Evolutionary conservation across 306 rosid genomes (phyloP), one percentile per base, ranked within the genome.

Genomic region (Cucumis hystrix): DNA sequence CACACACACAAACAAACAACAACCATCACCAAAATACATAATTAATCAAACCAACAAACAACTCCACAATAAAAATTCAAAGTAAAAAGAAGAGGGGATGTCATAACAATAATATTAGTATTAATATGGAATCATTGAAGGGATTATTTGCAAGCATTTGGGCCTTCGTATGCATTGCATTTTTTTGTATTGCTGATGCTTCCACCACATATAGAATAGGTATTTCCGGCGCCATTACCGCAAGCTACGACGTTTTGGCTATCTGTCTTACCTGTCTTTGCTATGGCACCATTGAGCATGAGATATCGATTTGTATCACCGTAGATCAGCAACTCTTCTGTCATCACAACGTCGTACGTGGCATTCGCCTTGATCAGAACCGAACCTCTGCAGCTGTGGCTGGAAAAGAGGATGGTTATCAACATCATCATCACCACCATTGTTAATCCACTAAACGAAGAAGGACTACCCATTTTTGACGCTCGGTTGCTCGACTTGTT

Each of bases 231-330:
- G 13, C 61, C 61, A 11, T 56, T 56, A 11, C 4, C 61, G 18
- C 61, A 56, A 56, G 25, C 0, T 56, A 0, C 3, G 61, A 56
- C 61, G 9, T 8, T 3, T 2, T 1, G 5, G 13, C n/a, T 3
- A 0, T 8, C 0, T 25, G 61, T 56, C 0, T n/a, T 18, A 4
- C 10, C 61, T 18, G 61, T 56, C 5, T 18, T 0, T 10, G 25
- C 4, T 0, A 18, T 1, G 4, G 0, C 1, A 3, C 1, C 11
- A 0, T 18, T 1, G 8, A 7, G 18, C 9, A 6, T 55, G 10
- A 55, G 23, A 55, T 6, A 18, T 11, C 59, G 59, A 52, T n/a
- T 17, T 16, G 16, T 16, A 16, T 52, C 57, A 52, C 9, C 3
- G 7, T 17, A 17, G 20, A 52, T 17, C 57, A 52, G 20, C 23